These are phyloP conservation scores for Pseudoturritis turrita DNA, from an alignment of 345 rosid genomes.

Conservation along the genomic window DNA sequence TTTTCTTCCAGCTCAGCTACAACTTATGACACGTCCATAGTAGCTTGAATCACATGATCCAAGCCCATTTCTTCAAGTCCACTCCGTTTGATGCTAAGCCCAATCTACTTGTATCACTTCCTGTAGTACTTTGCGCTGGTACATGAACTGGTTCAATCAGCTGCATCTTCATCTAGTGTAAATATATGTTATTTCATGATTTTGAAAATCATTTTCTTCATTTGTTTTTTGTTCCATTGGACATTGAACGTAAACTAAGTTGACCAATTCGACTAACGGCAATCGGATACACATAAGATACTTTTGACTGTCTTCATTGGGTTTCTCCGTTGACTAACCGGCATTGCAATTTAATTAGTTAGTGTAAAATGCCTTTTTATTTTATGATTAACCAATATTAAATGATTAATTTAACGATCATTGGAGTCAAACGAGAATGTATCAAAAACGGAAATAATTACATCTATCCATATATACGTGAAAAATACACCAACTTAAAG, in stretches of 20 bases:
- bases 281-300: too few relatives aligned
- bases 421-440: neutral
- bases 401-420: neutral
- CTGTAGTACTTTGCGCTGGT: too few relatives aligned
- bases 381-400: neutral
- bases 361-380: neutral
- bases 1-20: too few relatives aligned
- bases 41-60: too few relatives aligned
- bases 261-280: too few relatives aligned
- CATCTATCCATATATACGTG: neutral
- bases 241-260: too few relatives aligned
- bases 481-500: neutral
- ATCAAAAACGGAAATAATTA: neutral
- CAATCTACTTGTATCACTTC: too few relatives aligned
- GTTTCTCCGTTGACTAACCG: neutral
- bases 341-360: neutral
- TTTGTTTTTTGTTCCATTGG: neutral
- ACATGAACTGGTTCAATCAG: too few relatives aligned
- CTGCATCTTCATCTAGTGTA: too few relatives aligned
- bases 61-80: too few relatives aligned
- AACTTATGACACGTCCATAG: too few relatives aligned
- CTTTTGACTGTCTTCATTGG: neutral
- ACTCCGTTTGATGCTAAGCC: too few relatives aligned
- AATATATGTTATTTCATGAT: neutral
- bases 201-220: neutral